Percentiles rank a stretch among this genome's conserved stretches.
Evolutionary conservation across 495 filamentous ascomycete genomes (phyloP).

Genomic region (Lophiostoma macrostomum): DNA sequence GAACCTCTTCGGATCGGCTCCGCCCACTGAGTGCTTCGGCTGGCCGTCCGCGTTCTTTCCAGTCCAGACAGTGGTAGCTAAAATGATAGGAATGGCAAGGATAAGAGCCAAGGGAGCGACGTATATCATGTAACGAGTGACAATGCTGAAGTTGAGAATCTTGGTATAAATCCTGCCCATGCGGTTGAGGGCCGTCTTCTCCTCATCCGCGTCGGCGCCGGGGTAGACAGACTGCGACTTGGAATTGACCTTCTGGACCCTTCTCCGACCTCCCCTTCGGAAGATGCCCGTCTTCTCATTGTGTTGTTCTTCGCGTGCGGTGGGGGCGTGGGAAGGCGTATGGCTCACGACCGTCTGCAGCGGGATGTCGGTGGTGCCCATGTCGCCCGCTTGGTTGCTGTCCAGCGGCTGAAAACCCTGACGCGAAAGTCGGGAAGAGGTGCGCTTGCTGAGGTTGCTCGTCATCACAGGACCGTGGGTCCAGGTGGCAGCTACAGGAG

Average conservation of each 20-base stretch:
- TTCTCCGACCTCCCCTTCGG: conserved; percentile 56
- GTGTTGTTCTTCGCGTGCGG: conserved; percentile 19
- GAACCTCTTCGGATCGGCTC: conserved; percentile 70
- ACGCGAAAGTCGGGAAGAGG: conserved; percentile 33
- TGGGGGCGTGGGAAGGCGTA: conserved; percentile 28
- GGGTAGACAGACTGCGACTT: conserved; percentile 45
- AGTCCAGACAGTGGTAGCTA: conserved; percentile 57
- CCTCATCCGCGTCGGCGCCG: conserved; percentile 53
- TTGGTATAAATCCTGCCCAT: conserved; percentile 88
- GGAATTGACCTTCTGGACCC: conserved; percentile 45
- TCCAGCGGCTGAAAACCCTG: conserved; percentile 38
- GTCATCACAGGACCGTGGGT: conserved; percentile 6
- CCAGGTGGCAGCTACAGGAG: conserved; percentile 1
- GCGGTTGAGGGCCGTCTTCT: conserved; percentile 58
- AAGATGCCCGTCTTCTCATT: conserved; percentile 56
- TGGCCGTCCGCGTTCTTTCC: not conserved
- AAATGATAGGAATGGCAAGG: conserved; percentile 77
- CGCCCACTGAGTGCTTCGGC: conserved; percentile 53
- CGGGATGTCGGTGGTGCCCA: conserved; percentile 31
- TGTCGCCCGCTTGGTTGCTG: conserved; percentile 19
- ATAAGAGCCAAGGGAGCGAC: conserved; percentile 72
- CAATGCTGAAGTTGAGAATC: conserved; percentile 76
- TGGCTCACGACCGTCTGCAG: conserved; percentile 35
- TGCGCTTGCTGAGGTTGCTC: conserved; percentile 13
- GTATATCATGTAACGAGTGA: conserved; percentile 88